Base-by-base conservation (phyloP, 345 rosid species). In the Nasturtium officinale region DNA sequence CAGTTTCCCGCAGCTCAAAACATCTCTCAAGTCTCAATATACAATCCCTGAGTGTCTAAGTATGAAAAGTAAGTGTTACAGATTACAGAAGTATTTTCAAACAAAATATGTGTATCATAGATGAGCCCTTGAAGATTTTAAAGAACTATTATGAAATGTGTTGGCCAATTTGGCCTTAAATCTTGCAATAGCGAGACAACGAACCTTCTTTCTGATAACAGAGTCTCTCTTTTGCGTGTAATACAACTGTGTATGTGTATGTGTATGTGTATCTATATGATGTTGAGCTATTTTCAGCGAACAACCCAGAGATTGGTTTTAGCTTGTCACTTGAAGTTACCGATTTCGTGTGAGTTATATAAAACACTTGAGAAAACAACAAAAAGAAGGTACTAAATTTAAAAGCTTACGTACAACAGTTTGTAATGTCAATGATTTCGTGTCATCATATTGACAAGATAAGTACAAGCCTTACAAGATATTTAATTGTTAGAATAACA, bases 71-170 rank as follows among this genome's bases (percentile, higher is more conserved):
- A 9, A 52, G 64, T 29, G 57, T 15, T 33, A 32, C 17, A 56
- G 46, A 55, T 46, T 32, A 46, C 45, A 45, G 1, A 30, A 69
- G 17, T 8, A 25, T 25, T 74, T 30, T 26, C 52, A 58, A 16
- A 26, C 17, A 12, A 63, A 63, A 16, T 61, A 33, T 25, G 9
- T 63, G 69, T 42, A 72, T 50, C 9, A 46, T 43, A 21, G 56
- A 38, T 37, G 26, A 58, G 20, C 54, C 33, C 37, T 47, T 60
- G 21, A 25, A 60, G 50, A 40, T 38, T 25, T 38, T 59, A 23
- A 47, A 50, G 40, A 60, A 60, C n/a, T 23, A 10, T 32, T n/a
- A 50, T 48, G 12, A 59, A 61, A 61, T 72, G 42, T 61, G 32
- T 29, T 53, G 58, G 5, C 12, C 45, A 20, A 53, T 54, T 25